A percentile compares a stretch with the other conserved stretches of the same genome.
These are phyloP conservation scores for Persicaria tinctoria DNA, from an alignment of 148 eudicot species.

Conservation along the genomic window DNA sequence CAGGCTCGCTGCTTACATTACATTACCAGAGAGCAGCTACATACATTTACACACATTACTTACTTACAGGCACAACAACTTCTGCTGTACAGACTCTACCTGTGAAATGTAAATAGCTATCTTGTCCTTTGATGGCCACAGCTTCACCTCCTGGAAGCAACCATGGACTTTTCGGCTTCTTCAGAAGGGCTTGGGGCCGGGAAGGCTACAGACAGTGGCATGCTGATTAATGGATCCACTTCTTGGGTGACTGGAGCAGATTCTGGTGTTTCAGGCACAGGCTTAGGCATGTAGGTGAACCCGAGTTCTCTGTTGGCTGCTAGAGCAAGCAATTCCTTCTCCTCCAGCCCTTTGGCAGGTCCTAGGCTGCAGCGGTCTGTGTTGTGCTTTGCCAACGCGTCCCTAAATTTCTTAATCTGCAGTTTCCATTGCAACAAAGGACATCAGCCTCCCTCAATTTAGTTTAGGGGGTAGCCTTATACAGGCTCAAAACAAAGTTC, in stretches of 20 bases:
- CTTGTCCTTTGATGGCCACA: neutral
- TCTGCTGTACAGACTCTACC: conserved; percentile 5
- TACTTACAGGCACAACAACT: conserved; percentile 10
- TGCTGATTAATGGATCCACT: neutral
- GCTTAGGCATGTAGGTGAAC: conserved; percentile 49
- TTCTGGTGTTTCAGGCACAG: conserved; percentile 21
- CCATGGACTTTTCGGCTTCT: conserved; percentile 25
- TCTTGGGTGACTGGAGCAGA: neutral
- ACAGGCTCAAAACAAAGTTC: neutral
- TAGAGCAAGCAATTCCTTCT: conserved; percentile 66
- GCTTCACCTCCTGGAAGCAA: conserved; percentile 33
- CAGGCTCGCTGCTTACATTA: neutral
- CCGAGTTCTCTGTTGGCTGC: conserved; percentile 65
- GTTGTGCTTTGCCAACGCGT: conserved; percentile 59
- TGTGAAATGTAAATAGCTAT: neutral
- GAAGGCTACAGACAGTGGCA: conserved; percentile 15
- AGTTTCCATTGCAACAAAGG: neutral
- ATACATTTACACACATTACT: neutral
- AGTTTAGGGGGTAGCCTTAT: neutral
- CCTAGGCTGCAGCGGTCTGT: conserved; percentile 53
- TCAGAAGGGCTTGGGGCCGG: conserved; percentile 14
- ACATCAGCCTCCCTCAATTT: neutral
- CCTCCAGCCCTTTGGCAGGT: conserved; percentile 67
- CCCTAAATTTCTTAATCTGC: conserved; percentile 84
- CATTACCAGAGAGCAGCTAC: conserved; percentile 4